A percentile compares a stretch with the other conserved stretches of the same genome.
phyloP scores from a whole-genome alignment of 179 eudicot genomes.

The Corrigiola litoralis region DNA sequence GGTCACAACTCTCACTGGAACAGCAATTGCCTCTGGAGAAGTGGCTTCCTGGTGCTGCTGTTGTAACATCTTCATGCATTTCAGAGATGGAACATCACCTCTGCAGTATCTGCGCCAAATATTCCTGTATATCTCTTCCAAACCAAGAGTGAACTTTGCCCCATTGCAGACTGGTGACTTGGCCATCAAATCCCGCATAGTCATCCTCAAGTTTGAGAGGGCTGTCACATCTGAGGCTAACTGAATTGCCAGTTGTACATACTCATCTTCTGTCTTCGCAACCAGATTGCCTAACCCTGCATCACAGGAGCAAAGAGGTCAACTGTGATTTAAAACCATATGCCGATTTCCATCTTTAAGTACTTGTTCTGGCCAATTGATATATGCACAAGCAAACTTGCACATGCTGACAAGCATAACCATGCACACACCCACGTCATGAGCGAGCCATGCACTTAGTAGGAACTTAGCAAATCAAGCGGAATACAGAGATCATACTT shows the following conservation, averaged over 20 bases:
- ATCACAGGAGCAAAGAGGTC: background rate
- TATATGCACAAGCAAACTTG: background rate
- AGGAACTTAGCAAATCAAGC: no score
- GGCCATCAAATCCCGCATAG: constrained; percentile 76
- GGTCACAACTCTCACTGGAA: constrained; percentile 31
- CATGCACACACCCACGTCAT: no score
- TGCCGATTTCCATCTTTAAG: background rate
- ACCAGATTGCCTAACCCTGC: constrained; percentile 75
- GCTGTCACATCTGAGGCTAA: constrained; percentile 72
- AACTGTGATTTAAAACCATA: no score
- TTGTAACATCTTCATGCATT: constrained; percentile 44
- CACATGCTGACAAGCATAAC: no score
- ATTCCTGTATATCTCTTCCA: constrained; percentile 67
- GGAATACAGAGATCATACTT: no score
- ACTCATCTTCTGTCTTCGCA: constrained; percentile 87
- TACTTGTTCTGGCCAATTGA: no score
- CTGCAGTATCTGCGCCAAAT: constrained; percentile 83
- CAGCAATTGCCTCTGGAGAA: constrained; percentile 25
- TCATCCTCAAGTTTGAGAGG: constrained; percentile 71
- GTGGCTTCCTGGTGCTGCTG: constrained; percentile 36
- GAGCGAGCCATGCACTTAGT: no score
- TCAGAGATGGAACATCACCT: constrained; percentile 75
- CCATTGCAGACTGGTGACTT: constrained; percentile 90
- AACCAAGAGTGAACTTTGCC: constrained; percentile 54
- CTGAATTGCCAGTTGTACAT: constrained; percentile 59